Percentiles rank a stretch among this genome's conserved stretches.
Conservation (phyloP, 352 stramenopile species). For the Phytophthora ramorum region DNA sequence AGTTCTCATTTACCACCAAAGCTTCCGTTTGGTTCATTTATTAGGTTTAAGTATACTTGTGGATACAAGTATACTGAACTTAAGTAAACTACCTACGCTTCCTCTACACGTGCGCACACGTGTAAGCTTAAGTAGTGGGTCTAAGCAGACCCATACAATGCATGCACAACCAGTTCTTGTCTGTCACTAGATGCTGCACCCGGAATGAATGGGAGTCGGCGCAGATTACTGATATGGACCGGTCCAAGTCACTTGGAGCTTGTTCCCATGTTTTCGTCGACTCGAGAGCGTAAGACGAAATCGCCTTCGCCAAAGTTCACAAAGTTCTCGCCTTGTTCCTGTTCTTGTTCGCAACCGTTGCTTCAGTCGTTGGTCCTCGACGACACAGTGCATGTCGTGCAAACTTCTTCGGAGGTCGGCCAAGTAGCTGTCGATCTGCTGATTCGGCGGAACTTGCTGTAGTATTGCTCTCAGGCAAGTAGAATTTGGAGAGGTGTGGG, state of each 20-base stretch:
- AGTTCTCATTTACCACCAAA: no score
- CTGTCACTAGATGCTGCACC: no score
- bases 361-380: constrained; percentile 1
- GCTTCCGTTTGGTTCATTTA: no score
- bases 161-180: constrained; percentile 6
- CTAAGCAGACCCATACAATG: no score
- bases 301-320: constrained; percentile 12
- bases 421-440: no score
- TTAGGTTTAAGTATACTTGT: no score
- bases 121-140: no score
- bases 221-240: constrained; percentile 1
- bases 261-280: neutral
- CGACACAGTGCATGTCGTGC: neutral
- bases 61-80: no score
- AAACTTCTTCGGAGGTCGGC: no score
- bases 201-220: constrained; percentile 9
- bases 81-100: no score
- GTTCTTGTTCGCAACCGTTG: constrained; percentile 8
- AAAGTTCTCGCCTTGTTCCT: constrained; percentile 2
- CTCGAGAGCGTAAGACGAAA: constrained; percentile 1
- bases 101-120: no score
- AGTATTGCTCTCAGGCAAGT: neutral
- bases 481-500: neutral
- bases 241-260: neutral
- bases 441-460: no score